These are phyloP conservation scores for Talaromyces marneffei DNA, from an alignment of 2,329 filamentous ascomycete species.

Conservation along the genomic window DNA sequence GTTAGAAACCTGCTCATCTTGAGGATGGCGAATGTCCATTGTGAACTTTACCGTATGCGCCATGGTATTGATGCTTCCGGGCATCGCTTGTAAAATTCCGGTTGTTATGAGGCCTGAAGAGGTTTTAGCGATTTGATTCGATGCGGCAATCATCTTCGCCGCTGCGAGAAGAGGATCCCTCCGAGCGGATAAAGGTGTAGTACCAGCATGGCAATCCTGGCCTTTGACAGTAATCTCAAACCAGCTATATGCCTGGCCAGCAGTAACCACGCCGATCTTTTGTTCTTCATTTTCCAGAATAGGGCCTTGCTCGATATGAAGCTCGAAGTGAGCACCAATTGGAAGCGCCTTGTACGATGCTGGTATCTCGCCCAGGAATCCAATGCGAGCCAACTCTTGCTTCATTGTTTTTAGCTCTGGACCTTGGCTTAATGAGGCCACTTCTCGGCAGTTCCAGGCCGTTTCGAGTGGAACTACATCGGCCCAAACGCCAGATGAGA, in stretches of 20 bases:
- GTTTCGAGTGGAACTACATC: constrained; percentile 54
- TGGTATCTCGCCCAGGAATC: constrained; percentile 55
- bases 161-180: constrained; percentile 61
- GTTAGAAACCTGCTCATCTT: constrained; percentile 49
- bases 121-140: constrained; percentile 54
- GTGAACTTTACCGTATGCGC: constrained; percentile 59
- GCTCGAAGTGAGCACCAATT: constrained; percentile 69
- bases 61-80: constrained; percentile 63
- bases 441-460: constrained; percentile 55
- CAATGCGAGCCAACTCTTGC: constrained; percentile 60
- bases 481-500: constrained; percentile 68
- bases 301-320: constrained; percentile 76
- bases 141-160: constrained; percentile 58
- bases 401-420: constrained; percentile 47
- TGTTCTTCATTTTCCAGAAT: constrained; percentile 57
- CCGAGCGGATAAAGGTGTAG: constrained; percentile 57
- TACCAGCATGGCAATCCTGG: constrained; percentile 63
- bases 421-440: constrained; percentile 43
- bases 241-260: constrained; percentile 67
- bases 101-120: constrained; percentile 58
- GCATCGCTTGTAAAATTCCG: constrained; percentile 57
- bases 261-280: constrained; percentile 61
- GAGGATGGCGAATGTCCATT: constrained; percentile 58
- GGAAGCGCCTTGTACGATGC: constrained; percentile 52
- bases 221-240: constrained; percentile 59